Evolutionary conservation across 176 grass and related monocot genomes (phyloP), one percentile per base, ranked within the genome.

Genomic region (Bothriochloa decipiens): DNA sequence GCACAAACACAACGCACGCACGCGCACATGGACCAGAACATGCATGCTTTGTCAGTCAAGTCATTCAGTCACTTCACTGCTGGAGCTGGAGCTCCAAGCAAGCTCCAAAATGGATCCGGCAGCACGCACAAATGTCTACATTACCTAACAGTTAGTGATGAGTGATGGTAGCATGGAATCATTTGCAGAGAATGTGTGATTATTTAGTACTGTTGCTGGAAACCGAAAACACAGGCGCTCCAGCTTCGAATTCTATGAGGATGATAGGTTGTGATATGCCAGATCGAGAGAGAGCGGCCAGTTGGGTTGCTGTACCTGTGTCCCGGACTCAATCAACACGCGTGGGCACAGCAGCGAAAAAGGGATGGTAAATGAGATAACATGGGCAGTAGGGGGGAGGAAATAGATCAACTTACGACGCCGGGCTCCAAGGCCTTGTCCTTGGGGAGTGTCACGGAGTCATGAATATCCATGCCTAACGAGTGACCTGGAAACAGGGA

Each of bases 391-490:
- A 15, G 69, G 2, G 17, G 23, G 16, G n/a, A 1, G 3, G 4
- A 26, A 7, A 2, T 1, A 23, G 12, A 68, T 60, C 16, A 20
- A 90, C 96, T 95, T 89, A 95, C 93, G 32, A 94, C 91, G 75
- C 96, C 96, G 18, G 96, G 90, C 68, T 92, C 87, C 84, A 99
- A 90, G 47, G 88, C 36, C 58, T 78, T 90, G 89, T 89, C 87
- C 57, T 61, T 79, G 46, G 71, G 83, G 50, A 94, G 75, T 23
- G 66, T 87, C 23, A 87, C 41, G 7, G 89, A 96, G 72, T 96
- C 96, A 82, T 99, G 96, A 74, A 99, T 85, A 65, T 94, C 96
- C 93, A 96, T 99, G 78, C 91, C 93, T 63, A 96, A 81, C 81
- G 94, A 96, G 87, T 99, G 96, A 72, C 96, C 93, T 99, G 89